Base-by-base conservation (phyloP, 768 basidiomycete genomes). In the Pluteus cervinus region DNA sequence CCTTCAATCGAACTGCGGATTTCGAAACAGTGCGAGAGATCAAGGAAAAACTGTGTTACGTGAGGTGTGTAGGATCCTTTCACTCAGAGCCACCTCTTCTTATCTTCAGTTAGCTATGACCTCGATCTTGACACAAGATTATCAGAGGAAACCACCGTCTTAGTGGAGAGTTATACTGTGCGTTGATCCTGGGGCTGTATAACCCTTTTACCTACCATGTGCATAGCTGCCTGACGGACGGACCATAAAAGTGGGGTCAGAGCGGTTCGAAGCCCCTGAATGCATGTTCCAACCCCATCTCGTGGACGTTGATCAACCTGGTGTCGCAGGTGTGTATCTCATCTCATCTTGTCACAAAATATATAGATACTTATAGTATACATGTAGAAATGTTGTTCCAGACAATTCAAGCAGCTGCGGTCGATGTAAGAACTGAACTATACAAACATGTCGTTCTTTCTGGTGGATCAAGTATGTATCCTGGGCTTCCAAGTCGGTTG, bases 261-360 rank as follows among this genome's bases (percentile, higher is more conserved):
- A 99, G 58, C 86, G 96, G 9, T 99, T 97, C 55, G 94, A 98
- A 63, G 96, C 94, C 9, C 94, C 96, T 4, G 96, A 99, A 63
- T 98, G 96, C 66, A 92, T 98, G 91, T 98, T 99, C 82, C 94
- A 99, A 58, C 96, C 96, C 15, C 89, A 94, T 59, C 75, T 99
- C 3, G 92, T 98, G 31, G 94, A 99, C 51, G 68, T 98, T 32
- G 96, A 99, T 57, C 93, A 96, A 55, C 90, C 91, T 5, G 94
- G 94, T 30, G 81, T 97, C 33, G 93, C 93, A 65, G 89, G 89
- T 88, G 41, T 29, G 70, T 60, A 11, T 21, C 18, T 9, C 31
- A 5, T 29, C 16, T 12, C 20, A 10, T 43, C 25, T n/a, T 7
- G 18, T 24, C 14, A 21, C 17, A n/a, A 8, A 15, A 20, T 41